These are phyloP conservation scores for Psilocybe tampanensis DNA, from an alignment of 768 basidiomycete species.

Conservation along the genomic window DNA sequence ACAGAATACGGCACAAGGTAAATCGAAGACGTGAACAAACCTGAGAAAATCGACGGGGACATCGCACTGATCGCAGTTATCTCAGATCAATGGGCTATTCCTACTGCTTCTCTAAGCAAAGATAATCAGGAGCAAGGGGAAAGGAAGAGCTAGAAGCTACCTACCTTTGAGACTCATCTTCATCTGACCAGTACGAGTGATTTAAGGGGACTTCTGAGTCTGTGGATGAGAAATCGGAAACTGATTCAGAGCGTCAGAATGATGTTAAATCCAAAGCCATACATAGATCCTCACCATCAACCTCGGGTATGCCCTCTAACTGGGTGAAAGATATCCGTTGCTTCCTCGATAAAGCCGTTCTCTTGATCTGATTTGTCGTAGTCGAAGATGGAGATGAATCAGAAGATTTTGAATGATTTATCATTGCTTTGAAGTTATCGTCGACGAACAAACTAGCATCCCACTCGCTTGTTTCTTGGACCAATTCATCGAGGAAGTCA, in stretches of 20 bases:
- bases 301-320: constrained; percentile 22
- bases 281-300: constrained; percentile 12
- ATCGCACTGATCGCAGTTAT: no score
- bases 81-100: not conserved
- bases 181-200: constrained; percentile 8
- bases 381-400: not conserved
- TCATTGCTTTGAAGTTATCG: constrained; percentile 47
- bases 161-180: constrained; percentile 9
- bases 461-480: constrained; percentile 53
- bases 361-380: not conserved
- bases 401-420: constrained; percentile 32
- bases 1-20: no score
- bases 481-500: constrained; percentile 48
- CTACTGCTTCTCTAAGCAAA: not conserved
- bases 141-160: not conserved
- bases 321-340: not conserved
- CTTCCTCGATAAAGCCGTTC: constrained; percentile 3
- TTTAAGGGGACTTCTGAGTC: not conserved
- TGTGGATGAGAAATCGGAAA: constrained; percentile 7
- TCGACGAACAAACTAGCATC: constrained; percentile 50
- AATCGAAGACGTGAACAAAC: no score
- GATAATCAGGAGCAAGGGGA: not conserved
- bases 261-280: not conserved
- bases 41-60: no score
- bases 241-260: not conserved